phyloP scores from a whole-genome alignment of 2,329 filamentous ascomycete genomes.

The Thelonectria blattea region DNA sequence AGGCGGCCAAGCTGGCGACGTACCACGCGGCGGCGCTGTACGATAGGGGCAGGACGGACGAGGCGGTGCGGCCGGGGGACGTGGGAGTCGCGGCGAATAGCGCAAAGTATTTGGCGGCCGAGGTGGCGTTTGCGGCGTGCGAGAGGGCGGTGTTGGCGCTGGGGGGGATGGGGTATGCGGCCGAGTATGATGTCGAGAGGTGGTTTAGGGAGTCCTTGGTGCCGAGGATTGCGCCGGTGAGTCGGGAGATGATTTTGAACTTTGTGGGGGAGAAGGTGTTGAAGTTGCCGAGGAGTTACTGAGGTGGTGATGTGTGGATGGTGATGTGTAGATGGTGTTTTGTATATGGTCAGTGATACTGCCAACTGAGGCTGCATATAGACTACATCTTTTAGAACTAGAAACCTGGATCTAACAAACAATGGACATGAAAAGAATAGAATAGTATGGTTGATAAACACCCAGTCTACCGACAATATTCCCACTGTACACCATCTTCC shows the following conservation, averaged over 20 bases:
- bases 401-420: background rate
- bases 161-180: slow-evolving; percentile 70
- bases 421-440: background rate
- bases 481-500: no score
- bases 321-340: background rate
- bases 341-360: background rate
- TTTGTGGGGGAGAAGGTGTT: slow-evolving; percentile 73
- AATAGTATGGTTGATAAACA: background rate
- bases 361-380: background rate
- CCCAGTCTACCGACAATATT: no score
- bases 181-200: slow-evolving; percentile 69
- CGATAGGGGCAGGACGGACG: slow-evolving; percentile 58
- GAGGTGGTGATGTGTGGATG: background rate
- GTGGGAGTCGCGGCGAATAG: slow-evolving; percentile 71
- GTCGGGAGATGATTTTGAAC: slow-evolving; percentile 78
- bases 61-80: slow-evolving; percentile 57
- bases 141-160: slow-evolving; percentile 65
- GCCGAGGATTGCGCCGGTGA: slow-evolving; percentile 68
- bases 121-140: slow-evolving; percentile 67
- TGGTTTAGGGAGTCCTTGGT: slow-evolving; percentile 70
- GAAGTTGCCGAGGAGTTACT: slow-evolving; percentile 72
- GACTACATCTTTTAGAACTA: background rate
- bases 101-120: slow-evolving; percentile 73
- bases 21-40: slow-evolving; percentile 71
- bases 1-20: slow-evolving; percentile 68